Base-by-base conservation (phyloP, 2,329 filamentous ascomycete species). In the Pezicula neosporulosa region DNA sequence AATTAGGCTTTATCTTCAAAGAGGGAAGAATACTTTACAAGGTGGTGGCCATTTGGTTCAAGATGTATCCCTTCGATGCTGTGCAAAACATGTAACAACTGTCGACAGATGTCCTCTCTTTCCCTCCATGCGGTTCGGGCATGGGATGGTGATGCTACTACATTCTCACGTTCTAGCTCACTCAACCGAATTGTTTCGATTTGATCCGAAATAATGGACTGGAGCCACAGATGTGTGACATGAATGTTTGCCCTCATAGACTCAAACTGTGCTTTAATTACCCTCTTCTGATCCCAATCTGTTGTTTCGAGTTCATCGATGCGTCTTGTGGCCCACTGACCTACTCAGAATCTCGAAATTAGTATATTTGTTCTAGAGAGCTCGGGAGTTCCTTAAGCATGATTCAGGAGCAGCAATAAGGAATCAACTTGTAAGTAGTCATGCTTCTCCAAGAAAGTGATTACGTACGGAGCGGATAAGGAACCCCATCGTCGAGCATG, bases 151-250 rank as follows among this genome's bases (percentile, higher is more conserved):
- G 42, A 52, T 63, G 16, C 53, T 28, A 37, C 52, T 55, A 1
- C 49, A 15, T 8, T 47, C 47, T 8, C 53, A 15, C 27, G 27
- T 9, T 3, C 55, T 21, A 58, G 55, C 24, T 60, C 59, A 2
- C 63, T 41, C 38, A 16, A 21, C 8, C 60, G 44, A 4, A 58
- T n/a, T 24, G 54, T 47, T 13, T 70, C 68, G 4, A 70, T 54
- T 46, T 67, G 66, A 35, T 71, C 69, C 2, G 68, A 56, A 0
- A 70, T 55, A 6, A 65, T 58, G 37, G 62, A 69, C 53, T 71
- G 69, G 6, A 70, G 58, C 68, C 68, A 71, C 1, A 71, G 53
- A 49, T 71, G 69, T 0, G 67, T 71, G 7, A 66, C 64, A 36
- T 71, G 68, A 1, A 71, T 53, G 19, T 71, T 70, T 0, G 65